Evolutionary conservation across 1,284 basidiomycete species (phyloP).

Genomic region (Leccinum angustisporum): DNA sequence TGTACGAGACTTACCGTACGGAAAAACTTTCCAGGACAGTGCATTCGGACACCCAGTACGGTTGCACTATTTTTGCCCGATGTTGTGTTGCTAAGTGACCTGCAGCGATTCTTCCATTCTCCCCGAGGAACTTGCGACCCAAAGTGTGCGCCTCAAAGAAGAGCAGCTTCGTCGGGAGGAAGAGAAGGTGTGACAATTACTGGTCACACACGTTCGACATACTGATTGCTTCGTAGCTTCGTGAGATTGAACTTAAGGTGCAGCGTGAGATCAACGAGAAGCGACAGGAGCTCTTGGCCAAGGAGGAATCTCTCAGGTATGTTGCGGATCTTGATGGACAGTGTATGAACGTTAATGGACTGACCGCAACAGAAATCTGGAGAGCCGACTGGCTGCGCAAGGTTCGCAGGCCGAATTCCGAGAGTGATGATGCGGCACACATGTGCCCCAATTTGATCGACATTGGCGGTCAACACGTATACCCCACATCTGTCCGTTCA

Average conservation of each 20-base stretch:
- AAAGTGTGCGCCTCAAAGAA: constrained; percentile 96
- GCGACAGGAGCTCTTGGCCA: constrained; percentile 92
- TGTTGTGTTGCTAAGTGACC: constrained; percentile 16
- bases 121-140: constrained; percentile 95
- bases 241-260: constrained; percentile 97
- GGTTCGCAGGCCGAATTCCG: constrained; percentile 67
- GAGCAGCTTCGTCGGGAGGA: constrained; percentile 97
- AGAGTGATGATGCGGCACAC: constrained; percentile 39
- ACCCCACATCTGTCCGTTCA: constrained; percentile 35
- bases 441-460: constrained; percentile 24
- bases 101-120: constrained; percentile 82
- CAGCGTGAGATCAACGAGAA: constrained; percentile 99
- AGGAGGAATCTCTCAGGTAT: constrained; percentile 86
- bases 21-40: constrained; percentile 97
- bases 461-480: constrained; percentile 32
- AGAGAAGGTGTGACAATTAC: constrained; percentile 67
- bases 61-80: constrained; percentile 15
- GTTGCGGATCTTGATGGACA: constrained; percentile 16
- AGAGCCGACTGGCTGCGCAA: constrained; percentile 87
- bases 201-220: constrained; percentile 1
- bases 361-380: constrained; percentile 65
- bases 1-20: constrained; percentile 96
- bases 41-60: constrained; percentile 78
- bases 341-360: constrained; percentile 3
- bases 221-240: constrained; percentile 55